Evolutionary conservation across 331 rosid genomes (phyloP), one percentile per base, ranked within the genome.

Genomic region (Dryas integrifolia): DNA sequence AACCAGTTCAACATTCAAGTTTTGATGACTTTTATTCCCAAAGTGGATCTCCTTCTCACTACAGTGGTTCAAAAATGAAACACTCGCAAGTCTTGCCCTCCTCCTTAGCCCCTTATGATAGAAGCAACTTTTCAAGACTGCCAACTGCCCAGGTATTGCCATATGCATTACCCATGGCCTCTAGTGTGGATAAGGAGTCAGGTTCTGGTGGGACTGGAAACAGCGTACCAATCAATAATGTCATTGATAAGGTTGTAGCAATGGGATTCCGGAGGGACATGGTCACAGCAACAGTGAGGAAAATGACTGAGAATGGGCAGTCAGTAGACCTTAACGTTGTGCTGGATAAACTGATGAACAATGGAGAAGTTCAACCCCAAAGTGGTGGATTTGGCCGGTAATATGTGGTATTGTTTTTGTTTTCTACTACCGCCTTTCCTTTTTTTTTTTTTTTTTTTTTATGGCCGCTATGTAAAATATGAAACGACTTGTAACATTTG

Each of bases 241-340:
- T 79, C 74, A 44, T 80, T 71, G 83, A 79, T 14, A 64, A 80
- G 53, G 82, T 81, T 58, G 89, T 82, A 7, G 79, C 76, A 4
- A 85, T 85, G 86, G 86, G 89, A 72, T 85, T 85, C 58, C 79
- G 81, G 63, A 82, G 86, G 72, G 86, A 82, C 73, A 5, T 56
- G 39, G 89, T 85, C 79, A 77, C 74, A 80, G 84, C 82, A 16
- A 69, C 82, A 21, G 82, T 80, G 52, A 79, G 59, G 73, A 83
- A 76, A 73, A 69, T 79, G 79, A 63, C 82, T 0, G 80, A 79
- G 72, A 73, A 73, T 62, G 84, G 82, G 76, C 79, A 69, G 72
- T 38, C 87, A 9, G 87, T 76, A 55, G 87, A 79, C 53, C 75
- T 72, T 57, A 83, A 83, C 69, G 73, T 83, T 1, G 87, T 83